Evolutionary conservation across 1,284 basidiomycete species (phyloP).

Genomic region (Testicularia cyperi): DNA sequence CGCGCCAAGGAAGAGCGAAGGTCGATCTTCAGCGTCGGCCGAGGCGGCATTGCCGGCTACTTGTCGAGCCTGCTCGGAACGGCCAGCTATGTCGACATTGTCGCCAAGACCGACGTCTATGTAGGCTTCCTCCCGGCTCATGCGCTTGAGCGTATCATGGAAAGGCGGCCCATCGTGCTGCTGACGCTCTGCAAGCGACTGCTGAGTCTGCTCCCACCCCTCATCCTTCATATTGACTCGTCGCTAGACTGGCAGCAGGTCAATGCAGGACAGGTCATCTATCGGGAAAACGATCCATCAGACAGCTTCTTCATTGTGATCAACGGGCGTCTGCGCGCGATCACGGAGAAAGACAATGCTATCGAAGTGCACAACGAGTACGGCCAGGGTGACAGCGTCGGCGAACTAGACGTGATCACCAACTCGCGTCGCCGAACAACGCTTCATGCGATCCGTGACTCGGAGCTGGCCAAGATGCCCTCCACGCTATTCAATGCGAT

Average conservation of each 20-base stretch:
- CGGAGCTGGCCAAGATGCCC: conserved; percentile 96
- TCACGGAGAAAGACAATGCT: conserved; percentile 66
- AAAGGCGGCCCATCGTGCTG: conserved; percentile 90
- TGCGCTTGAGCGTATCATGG: conserved; percentile 84
- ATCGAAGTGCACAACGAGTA: conserved; percentile 88
- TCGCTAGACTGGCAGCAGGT: conserved; percentile 98
- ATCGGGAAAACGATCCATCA: conserved; percentile 83
- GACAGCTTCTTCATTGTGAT: conserved; percentile 97
- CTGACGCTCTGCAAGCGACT: conserved; percentile 94
- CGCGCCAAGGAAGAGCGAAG: conserved; percentile 24
- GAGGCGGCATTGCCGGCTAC: conserved; percentile 94
- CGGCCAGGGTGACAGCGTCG: conserved; percentile 75
- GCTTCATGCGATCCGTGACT: conserved; percentile 95
- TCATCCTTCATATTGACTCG: conserved; percentile 94
- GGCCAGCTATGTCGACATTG: conserved; percentile 92
- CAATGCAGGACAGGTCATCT: conserved; percentile 83
- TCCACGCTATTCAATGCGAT: conserved; percentile 95
- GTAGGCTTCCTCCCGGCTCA: conserved; percentile 89
- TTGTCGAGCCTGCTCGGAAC: conserved; percentile 89
- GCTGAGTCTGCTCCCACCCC: conserved; percentile 86
- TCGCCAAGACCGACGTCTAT: conserved; percentile 93
- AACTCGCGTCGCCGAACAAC: conserved; percentile 83
- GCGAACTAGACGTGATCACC: conserved; percentile 95
- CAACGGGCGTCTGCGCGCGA: conserved; percentile 87
- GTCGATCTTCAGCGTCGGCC: conserved; percentile 80